Evolutionary conservation across 73 alveolate species (phyloP).

Genomic region (Loxodes magnus): DNA sequence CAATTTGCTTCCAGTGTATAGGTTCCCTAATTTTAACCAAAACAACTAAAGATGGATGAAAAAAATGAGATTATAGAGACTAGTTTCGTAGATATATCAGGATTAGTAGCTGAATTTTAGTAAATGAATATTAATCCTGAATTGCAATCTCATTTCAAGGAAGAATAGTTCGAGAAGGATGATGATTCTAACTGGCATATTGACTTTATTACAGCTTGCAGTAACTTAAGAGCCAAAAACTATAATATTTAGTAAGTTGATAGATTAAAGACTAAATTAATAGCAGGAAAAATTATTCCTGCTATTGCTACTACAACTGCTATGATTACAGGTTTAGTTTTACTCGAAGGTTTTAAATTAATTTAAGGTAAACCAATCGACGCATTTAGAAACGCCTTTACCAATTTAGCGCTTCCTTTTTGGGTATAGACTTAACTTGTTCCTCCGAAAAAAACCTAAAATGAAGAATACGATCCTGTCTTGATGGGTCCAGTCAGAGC

Average conservation of each 20-base stretch:
- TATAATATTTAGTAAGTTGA: conserved; percentile 74
- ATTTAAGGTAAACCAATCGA: conserved; percentile 21
- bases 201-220: conserved; percentile 95
- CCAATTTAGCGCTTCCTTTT: conserved; percentile 77
- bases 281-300: conserved; percentile 99
- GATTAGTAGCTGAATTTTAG: neutral
- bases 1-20: conserved; percentile 14
- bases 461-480: conserved; percentile 62
- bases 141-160: neutral
- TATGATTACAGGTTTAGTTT: conserved; percentile 91
- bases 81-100: neutral
- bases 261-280: conserved; percentile 77
- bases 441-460: conserved; percentile 63
- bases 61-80: neutral
- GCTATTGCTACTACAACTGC: conserved; percentile 99
- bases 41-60: conserved; percentile 9
- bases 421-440: conserved; percentile 68
- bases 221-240: conserved; percentile 95
- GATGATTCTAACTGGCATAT: conserved; percentile 96
- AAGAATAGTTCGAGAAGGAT: conserved; percentile 34
- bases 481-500: conserved; percentile 67
- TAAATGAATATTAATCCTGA: neutral
- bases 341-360: conserved; percentile 51
- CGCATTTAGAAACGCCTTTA: conserved; percentile 78
- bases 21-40: conserved; percentile 1